Conservation (phyloP, 176 grass and related monocot genomes). For the Carex myosuroides region DNA sequence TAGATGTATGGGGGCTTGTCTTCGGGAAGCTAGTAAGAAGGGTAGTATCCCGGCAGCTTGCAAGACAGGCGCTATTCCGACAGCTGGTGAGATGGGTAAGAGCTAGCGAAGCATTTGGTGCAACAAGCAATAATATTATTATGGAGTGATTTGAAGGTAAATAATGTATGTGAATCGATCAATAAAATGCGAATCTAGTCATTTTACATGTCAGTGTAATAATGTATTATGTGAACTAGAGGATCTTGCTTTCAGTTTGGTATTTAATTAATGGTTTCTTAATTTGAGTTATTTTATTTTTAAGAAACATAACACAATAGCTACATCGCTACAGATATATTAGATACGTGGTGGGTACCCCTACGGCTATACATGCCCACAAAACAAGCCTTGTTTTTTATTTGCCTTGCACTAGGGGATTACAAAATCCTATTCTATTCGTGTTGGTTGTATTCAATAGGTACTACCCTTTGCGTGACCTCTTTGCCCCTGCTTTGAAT, state of each 20-base stretch:
- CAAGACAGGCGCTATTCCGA: neutral
- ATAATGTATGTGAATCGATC: too few relatives aligned
- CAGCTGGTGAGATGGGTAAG: neutral
- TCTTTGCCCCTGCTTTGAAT: neutral
- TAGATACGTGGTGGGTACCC: too few relatives aligned
- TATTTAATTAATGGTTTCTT: neutral
- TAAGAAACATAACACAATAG: too few relatives aligned
- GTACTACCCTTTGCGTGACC: slow-evolving; percentile 5
- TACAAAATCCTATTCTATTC: neutral
- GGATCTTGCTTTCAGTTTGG: neutral
- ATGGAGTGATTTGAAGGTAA: neutral
- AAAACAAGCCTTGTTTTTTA: neutral
- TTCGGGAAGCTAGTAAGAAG: too few relatives aligned
- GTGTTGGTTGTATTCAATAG: neutral
- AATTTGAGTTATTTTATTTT: neutral
- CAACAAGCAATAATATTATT: neutral
- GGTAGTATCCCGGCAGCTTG: neutral
- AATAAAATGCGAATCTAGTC: too few relatives aligned
- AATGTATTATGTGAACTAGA: neutral
- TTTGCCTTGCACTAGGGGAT: neutral
- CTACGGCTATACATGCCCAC: too few relatives aligned
- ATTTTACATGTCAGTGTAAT: neutral
- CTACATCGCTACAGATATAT: too few relatives aligned
- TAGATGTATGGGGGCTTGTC: too few relatives aligned
- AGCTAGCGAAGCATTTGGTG: neutral